These are phyloP conservation scores for Candida ulmi DNA, from an alignment of 805 yeast genomes.

Conservation along the genomic window DNA sequence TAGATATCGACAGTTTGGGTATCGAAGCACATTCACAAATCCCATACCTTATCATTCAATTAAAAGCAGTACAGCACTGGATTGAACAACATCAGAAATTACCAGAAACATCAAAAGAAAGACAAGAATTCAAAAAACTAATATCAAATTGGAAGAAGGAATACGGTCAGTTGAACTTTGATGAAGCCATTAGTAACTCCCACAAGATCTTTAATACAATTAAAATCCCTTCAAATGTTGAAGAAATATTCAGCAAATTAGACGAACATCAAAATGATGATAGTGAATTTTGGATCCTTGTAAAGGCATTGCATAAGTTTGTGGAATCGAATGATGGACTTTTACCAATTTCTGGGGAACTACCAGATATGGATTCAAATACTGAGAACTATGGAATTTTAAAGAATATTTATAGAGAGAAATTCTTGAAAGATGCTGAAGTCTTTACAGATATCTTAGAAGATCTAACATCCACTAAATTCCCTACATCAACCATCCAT, in stretches of 20 bases:
- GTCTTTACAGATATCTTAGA: slow-evolving; percentile 31
- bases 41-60: slow-evolving; percentile 62
- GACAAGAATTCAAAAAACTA: slow-evolving; percentile 31
- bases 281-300: slow-evolving; percentile 53
- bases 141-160: slow-evolving; percentile 33
- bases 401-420: slow-evolving; percentile 50
- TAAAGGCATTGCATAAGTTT: slow-evolving; percentile 49
- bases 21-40: slow-evolving; percentile 48
- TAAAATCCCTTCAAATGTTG: slow-evolving; percentile 24
- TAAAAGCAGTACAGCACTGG: slow-evolving; percentile 48
- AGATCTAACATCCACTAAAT: slow-evolving; percentile 19
- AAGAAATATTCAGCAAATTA: slow-evolving; percentile 19
- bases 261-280: slow-evolving; percentile 5
- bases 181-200: slow-evolving; percentile 43
- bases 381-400: slow-evolving; percentile 56
- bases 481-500: slow-evolving; percentile 30
- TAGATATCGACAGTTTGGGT: slow-evolving; percentile 41
- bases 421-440: slow-evolving; percentile 45
- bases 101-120: slow-evolving; percentile 36
- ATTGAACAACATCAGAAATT: slow-evolving; percentile 17
- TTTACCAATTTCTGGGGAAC: slow-evolving; percentile 66
- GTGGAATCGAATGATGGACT: slow-evolving; percentile 31
- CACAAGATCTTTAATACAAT: slow-evolving; percentile 36
- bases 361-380: slow-evolving; percentile 88
- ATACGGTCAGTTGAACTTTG: slow-evolving; percentile 36